Evolutionary conservation across 177 flowering plant genomes (phyloP), one percentile per base, ranked within the genome.

Genomic region (Tripterygium wilfordii): DNA sequence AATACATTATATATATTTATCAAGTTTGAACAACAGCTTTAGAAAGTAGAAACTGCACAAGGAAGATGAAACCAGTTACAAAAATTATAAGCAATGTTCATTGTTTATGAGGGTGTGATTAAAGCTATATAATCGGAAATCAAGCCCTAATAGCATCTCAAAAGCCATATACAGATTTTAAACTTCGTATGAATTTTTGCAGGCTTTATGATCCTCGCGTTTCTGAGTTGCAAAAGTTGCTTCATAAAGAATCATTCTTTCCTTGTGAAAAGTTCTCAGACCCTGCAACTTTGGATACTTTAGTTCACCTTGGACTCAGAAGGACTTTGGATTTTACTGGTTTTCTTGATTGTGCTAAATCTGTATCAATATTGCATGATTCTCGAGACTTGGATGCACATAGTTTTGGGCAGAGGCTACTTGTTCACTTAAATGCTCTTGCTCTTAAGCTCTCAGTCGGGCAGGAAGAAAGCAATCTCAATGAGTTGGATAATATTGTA

Each of bases 181-280:
- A 12, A 29, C 57, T 45, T 42, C 22, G 25, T 35, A 36, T 29
- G 15, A 9, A 1, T 40, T 55, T 51, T 65, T 40, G 63, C 87
- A 91, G 98, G 79, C 86, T 91, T 36, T 91, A 88, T 68, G 98
- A 91, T 76, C 95, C 98, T 56, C 96, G 94, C 42, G 66, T 88
- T 36, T 75, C 79, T 48, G 90, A 74, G 57, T 59, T 85, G 30
- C 71, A 56, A 49, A 58, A 74, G 55, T 15, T 85, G 48, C 81
- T 91, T 36, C 85, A 82, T 49, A 58, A 23, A 52, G 80, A 76
- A 47, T 70, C 68, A 22, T 91, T 77, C 70, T 91, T 91, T 66
- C 98, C 98, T 51, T 76, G 82, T 58, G 81, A 76, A 1, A 60
- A 69, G 36, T 91, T 88, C 56, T 70, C 69, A 32, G 74, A 70